phyloP scores from a whole-genome alignment of 257 asterid species.

The Euphrasia confusa region DNA sequence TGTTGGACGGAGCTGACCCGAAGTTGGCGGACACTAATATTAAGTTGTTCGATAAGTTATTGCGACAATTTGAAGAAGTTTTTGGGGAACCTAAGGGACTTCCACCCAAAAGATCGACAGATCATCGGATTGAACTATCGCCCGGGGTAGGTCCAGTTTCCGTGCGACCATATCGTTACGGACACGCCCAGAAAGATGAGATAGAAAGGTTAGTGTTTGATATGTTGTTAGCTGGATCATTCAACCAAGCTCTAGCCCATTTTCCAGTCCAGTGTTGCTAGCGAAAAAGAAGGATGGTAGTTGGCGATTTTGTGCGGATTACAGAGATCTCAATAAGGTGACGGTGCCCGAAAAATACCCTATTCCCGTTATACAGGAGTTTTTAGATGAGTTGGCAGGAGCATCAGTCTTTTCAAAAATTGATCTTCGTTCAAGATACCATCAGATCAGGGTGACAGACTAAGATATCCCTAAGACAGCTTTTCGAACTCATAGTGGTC shows the following conservation, averaged over 20 bases:
- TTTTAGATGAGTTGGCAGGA: too few relatives aligned
- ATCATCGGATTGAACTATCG: not conserved
- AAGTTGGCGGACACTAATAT: not conserved
- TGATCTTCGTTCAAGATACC: too few relatives aligned
- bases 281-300: not conserved
- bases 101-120: not conserved
- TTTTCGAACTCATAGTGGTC: not conserved
- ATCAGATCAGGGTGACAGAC: too few relatives aligned
- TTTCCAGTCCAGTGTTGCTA: not conserved
- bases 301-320: too few relatives aligned
- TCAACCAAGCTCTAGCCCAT: not conserved
- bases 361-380: not conserved
- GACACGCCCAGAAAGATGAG: not conserved
- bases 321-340: too few relatives aligned
- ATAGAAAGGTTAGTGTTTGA: not conserved
- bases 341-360: not conserved
- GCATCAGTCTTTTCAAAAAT: too few relatives aligned
- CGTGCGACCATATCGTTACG: not conserved
- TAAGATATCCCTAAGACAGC: too few relatives aligned
- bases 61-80: not conserved
- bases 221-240: not conserved
- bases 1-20: not conserved
- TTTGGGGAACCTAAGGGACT: conserved; percentile 8
- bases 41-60: not conserved
- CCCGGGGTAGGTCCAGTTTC: not conserved